Base-by-base conservation (phyloP, 2,329 filamentous ascomycete species). In the Colletotrichum lentis region DNA sequence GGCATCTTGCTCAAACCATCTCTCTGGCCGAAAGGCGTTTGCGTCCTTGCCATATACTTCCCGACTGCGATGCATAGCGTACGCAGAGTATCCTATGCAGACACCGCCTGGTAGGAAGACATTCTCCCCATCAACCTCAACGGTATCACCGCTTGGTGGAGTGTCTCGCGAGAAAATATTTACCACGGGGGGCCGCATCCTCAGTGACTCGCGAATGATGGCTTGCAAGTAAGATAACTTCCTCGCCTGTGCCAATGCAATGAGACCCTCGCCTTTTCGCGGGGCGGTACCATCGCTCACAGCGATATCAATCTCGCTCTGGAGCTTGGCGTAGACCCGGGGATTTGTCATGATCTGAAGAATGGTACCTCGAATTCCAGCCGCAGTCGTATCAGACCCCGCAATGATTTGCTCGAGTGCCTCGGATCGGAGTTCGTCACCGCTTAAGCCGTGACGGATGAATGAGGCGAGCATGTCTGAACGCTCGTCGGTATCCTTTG, bases 71-170 rank as follows among this genome's bases (percentile, higher is more conserved):
- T 90, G 87, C n/a, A 91, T 77, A 0, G 88, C 85, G 83, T 85
- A 89, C 0, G 87, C 81, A 69, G 84, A 88, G 75, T 84, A 87
- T 8, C 86, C 87, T 2, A 89, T 82, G 63, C 87, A 85, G 1
- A 85, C 85, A 2, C 86, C 86, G 2, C 82, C 86, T 0, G 84
- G 84, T 4, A 90, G 62, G 49, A 67, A 72, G n/a, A 73, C 55
- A 0, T 70, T 72, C 35, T 72, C 69, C 2, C 77, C 64, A 5
- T 65, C 61, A 0, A 72, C 49, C 0, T 64, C 64, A 1, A 70
- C 52, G 1, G 52, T 62, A 11, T 69, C 68, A 1, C 75, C 75
- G 4, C 66, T 71, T 3, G 57, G 27, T 0, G 74, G 71, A 2
- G 73, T 71, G n/a, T 73, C 65, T 55, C 74, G 69, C 12, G 71